Evolutionary conservation across 345 rosid genomes (phyloP), one percentile per base, ranked within the genome.

Genomic region (Rhizophora apiculata): DNA sequence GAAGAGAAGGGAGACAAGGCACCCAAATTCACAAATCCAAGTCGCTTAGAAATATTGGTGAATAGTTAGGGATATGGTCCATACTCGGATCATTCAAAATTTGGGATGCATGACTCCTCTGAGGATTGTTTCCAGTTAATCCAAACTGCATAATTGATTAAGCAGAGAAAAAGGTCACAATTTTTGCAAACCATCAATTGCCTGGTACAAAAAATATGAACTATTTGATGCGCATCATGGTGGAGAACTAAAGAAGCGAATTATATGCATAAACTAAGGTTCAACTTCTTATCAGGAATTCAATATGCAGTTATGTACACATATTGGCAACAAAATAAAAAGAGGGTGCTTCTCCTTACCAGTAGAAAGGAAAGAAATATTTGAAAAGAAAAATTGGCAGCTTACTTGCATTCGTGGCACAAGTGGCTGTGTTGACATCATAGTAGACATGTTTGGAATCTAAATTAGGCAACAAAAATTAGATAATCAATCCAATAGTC

Each of bases 371-470:
- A 27, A 64, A 59, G 6, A 34, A 61, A 49, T 60, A 55, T 39
- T n/a, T 32, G n/a, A 57, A 22, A 64, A 51, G 53, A 6, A 49
- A 61, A 49, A 46, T 20, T 30, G 69, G 61, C 60, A 57, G 37
- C 70, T 80, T 68, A 92, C 97, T 91, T 90, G 99, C 92, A 87
- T 79, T 69, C 93, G 78, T 56, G 97, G 86, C 71, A 71, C 69
- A 64, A 79, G 82, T 64, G 92, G 73, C 67, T 86, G 95, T 8
- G 99, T 88, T 70, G 89, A 71, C 85, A 92, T 88, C 48, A 90
- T 75, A 48, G 84, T 85, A 15, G 95, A 86, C 76, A 95, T 85
- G 79, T 92, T 95, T 63, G 96, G 96, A 69, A 92, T 86, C 98
- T 95, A 80, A 68, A 43, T 54, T 62, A 60, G 66, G 69, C 11